phyloP scores from a whole-genome alignment of 2,329 filamentous ascomycete species.

The Talaromyces sp. region DNA sequence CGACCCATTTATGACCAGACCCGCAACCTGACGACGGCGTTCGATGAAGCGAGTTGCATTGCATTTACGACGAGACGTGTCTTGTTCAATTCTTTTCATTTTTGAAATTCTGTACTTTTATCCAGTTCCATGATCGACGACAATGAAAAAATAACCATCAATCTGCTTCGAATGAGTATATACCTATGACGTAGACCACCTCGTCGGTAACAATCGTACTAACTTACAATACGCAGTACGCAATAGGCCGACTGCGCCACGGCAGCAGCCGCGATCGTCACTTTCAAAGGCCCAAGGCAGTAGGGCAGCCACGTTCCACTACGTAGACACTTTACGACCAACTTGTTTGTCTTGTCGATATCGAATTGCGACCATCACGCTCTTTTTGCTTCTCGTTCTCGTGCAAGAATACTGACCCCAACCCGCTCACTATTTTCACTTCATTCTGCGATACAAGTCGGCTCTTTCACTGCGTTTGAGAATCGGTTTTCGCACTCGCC shows the following conservation, averaged over 20 bases:
- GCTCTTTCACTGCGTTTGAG: neutral
- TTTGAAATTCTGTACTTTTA: neutral
- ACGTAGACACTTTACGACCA: neutral
- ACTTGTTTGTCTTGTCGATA: neutral
- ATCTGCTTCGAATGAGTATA: neutral
- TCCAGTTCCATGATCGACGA: neutral
- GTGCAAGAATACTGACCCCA: no score
- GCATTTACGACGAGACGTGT: neutral
- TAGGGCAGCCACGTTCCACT: slow-evolving; percentile 2
- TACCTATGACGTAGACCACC: neutral
- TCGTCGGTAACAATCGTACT: neutral
- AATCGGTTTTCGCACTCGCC: neutral
- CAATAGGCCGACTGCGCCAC: neutral
- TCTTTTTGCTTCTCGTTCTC: neutral
- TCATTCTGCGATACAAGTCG: neutral
- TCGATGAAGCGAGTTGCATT: neutral
- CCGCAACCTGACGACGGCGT: neutral
- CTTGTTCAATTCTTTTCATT: neutral
- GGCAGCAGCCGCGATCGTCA: neutral
- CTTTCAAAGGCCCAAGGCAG: neutral
- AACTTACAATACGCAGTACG: slow-evolving; percentile 1
- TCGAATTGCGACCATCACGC: neutral
- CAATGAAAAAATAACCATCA: neutral
- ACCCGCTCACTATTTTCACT: no score
- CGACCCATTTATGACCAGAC: neutral